Evolutionary conservation across 2,329 filamentous ascomycete genomes (phyloP).

Genomic region (Elsinoe perseae): DNA sequence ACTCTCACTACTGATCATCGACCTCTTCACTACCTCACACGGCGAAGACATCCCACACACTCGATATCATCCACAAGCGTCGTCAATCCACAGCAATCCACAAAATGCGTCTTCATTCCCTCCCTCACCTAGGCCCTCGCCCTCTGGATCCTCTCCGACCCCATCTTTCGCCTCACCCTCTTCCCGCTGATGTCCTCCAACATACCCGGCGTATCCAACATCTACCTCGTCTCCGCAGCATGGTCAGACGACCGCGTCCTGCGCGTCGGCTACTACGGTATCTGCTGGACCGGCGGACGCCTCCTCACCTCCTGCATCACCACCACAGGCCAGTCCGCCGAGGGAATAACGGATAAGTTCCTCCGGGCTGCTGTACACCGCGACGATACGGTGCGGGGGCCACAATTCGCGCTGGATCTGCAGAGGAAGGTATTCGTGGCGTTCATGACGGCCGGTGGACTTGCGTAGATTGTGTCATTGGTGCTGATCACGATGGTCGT

Average conservation of each 20-base stretch:
- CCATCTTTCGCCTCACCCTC: slow-evolving; percentile 19
- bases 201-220: neutral
- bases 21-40: neutral
- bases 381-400: neutral
- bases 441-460: slow-evolving; percentile 18
- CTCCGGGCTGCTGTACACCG: neutral
- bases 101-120: no score
- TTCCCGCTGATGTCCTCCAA: slow-evolving; percentile 17
- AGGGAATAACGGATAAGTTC: neutral
- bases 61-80: no score
- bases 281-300: slow-evolving; percentile 11
- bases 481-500: slow-evolving; percentile 16
- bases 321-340: slow-evolving; percentile 14
- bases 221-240: slow-evolving; percentile 15
- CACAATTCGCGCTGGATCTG: slow-evolving; percentile 13
- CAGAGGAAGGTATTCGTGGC: slow-evolving; percentile 18
- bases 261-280: slow-evolving; percentile 18
- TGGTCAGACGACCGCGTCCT: slow-evolving; percentile 8
- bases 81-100: neutral
- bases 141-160: slow-evolving; percentile 16
- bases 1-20: neutral
- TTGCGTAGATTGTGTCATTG: slow-evolving; percentile 16
- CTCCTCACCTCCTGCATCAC: neutral
- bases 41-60: no score
- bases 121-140: slow-evolving; percentile 8